Percentiles rank a stretch among this genome's conserved stretches.
Conservation (phyloP, 495 filamentous ascomycete species). For the Podospora pseudoanserina region DNA sequence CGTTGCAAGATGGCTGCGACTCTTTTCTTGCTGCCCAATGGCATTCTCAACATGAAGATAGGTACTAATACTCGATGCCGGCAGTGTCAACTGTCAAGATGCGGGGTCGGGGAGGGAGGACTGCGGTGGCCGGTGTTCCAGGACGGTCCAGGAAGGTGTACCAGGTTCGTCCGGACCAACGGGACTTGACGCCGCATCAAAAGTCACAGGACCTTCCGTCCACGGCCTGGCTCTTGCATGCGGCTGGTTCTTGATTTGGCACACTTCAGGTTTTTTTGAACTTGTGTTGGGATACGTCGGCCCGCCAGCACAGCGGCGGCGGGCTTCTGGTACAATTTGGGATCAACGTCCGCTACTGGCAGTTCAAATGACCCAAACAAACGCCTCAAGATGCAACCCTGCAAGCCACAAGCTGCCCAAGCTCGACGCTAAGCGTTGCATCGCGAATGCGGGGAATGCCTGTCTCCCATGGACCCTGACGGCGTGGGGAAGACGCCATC, state of each 20-base stretch:
- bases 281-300: not conserved
- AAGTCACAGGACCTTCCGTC: not conserved
- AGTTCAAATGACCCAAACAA: not conserved
- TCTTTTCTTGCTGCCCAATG: not conserved
- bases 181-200: not conserved
- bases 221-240: not conserved
- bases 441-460: constrained; percentile 12
- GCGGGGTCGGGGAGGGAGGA: no score
- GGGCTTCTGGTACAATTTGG: constrained; percentile 4
- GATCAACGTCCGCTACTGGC: not conserved
- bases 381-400: not conserved
- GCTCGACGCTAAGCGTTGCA: not conserved
- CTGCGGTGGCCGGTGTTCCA: not conserved
- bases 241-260: not conserved
- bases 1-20: not conserved
- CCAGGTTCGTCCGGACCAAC: not conserved
- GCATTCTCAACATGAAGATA: not conserved
- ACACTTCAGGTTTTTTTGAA: not conserved
- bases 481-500: not conserved
- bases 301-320: not conserved
- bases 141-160: not conserved
- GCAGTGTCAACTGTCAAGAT: not conserved
- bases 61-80: not conserved
- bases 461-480: constrained; percentile 6
- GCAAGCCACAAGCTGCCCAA: not conserved